These are phyloP conservation scores for Chenopodium suecicum DNA, from an alignment of 148 eudicot genomes.

Conservation along the genomic window DNA sequence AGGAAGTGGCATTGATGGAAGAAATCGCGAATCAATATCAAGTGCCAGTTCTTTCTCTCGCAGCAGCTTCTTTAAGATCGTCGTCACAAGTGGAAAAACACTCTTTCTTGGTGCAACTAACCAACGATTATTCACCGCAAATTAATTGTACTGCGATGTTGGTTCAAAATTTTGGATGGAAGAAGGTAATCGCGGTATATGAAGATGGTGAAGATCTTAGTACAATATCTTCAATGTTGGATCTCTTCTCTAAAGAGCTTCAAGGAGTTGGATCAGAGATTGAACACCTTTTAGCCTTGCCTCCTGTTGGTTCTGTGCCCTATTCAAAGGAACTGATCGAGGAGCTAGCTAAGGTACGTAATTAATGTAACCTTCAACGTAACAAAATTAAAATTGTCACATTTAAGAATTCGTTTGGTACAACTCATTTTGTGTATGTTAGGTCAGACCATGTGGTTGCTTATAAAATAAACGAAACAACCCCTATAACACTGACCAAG, in stretches of 20 bases:
- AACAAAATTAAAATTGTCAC: no score
- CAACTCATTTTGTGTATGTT: no score
- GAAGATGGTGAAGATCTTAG: slow-evolving; percentile 35
- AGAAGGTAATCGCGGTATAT: slow-evolving; percentile 39
- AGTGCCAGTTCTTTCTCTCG: slow-evolving; percentile 43
- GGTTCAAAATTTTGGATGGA: slow-evolving; percentile 40
- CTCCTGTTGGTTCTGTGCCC: slow-evolving; percentile 25
- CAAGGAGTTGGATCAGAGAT: slow-evolving; percentile 30
- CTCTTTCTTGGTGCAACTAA: slow-evolving; percentile 44
- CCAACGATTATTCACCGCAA: slow-evolving; percentile 22
- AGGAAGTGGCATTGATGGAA: slow-evolving; percentile 36
- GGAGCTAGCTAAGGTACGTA: slow-evolving; percentile 26
- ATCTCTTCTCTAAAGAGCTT: slow-evolving; percentile 35
- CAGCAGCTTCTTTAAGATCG: slow-evolving; percentile 16
- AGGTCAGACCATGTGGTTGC: no score
- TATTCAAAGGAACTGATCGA: slow-evolving; percentile 31
- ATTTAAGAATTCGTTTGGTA: no score
- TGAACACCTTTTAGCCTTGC: slow-evolving; percentile 39
- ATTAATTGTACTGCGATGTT: slow-evolving; percentile 36
- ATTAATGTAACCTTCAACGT: no score
- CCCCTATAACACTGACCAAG: no score
- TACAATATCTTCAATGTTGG: slow-evolving; percentile 30
- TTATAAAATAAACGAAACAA: no score
- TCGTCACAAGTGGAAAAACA: neutral
- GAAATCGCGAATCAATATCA: slow-evolving; percentile 28